phyloP scores from a whole-genome alignment of 73 alveolate species.

The Paramecium octaurelia region DNA sequence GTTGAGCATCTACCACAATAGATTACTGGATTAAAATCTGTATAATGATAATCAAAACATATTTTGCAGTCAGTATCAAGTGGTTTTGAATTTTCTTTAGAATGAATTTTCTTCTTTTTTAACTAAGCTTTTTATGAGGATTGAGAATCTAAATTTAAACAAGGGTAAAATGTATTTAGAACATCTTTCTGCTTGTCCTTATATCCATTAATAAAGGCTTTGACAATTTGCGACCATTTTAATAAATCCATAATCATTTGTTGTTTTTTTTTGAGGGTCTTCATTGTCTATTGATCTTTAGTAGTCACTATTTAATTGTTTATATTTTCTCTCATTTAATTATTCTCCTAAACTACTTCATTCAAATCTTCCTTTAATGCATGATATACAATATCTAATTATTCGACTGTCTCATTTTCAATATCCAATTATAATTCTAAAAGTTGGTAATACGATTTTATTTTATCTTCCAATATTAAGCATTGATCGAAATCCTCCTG shows the following conservation, averaged over 20 bases:
- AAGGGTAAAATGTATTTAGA: background rate
- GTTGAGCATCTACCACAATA: conserved; percentile 40
- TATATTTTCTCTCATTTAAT: background rate
- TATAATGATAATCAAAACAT: conserved; percentile 20
- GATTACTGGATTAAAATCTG: conserved; percentile 31
- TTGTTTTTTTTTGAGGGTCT: background rate
- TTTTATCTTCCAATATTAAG: background rate
- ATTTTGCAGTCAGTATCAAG: conserved; percentile 47
- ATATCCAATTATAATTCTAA: background rate
- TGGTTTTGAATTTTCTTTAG: conserved; percentile 34
- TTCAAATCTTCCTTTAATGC: background rate
- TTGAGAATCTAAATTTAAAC: background rate
- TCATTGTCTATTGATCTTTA: background rate
- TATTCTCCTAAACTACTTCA: background rate
- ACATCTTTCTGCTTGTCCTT: background rate
- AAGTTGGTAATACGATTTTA: background rate
- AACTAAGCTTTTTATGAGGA: background rate
- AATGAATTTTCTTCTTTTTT: background rate
- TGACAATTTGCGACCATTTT: background rate
- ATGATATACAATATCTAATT: conserved; percentile 31
- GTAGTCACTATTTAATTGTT: background rate
- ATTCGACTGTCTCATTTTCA: background rate
- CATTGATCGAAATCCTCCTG: background rate
- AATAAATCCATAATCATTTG: background rate
- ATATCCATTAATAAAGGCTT: background rate